Conservation (phyloP, 2,329 filamentous ascomycete species). For the Fusarium falciforme region DNA sequence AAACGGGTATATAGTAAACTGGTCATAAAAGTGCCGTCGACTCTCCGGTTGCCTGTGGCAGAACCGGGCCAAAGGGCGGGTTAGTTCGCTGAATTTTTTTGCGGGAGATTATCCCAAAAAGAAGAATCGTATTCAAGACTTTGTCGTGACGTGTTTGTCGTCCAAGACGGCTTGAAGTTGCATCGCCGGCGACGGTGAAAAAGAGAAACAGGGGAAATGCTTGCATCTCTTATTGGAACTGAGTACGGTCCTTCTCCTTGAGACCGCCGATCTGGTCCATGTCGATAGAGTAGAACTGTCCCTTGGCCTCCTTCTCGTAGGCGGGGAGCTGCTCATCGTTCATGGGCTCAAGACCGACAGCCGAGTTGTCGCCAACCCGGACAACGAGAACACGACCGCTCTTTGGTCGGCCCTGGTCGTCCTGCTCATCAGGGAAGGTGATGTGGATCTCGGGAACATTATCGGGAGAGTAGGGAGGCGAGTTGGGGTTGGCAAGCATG, state of each 20-base stretch:
- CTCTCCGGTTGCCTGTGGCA: slow-evolving; percentile 32
- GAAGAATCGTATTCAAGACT: slow-evolving; percentile 34
- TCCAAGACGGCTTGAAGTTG: slow-evolving; percentile 41
- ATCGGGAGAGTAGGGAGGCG: slow-evolving; percentile 81
- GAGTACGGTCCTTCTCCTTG: slow-evolving; percentile 81
- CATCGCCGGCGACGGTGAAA: slow-evolving; percentile 42
- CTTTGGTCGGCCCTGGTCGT: slow-evolving; percentile 82
- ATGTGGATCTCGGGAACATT: slow-evolving; percentile 96
- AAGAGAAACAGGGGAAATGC: slow-evolving; percentile 23
- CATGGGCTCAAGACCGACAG: slow-evolving; percentile 89
- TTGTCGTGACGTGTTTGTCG: slow-evolving; percentile 38
- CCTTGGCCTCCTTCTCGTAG: slow-evolving; percentile 84
- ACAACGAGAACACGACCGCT: slow-evolving; percentile 93
- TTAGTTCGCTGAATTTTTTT: slow-evolving; percentile 35
- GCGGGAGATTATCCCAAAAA: slow-evolving; percentile 16
- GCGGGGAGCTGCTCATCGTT: slow-evolving; percentile 84
- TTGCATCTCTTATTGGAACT: slow-evolving; percentile 49
- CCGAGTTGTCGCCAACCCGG: slow-evolving; percentile 85
- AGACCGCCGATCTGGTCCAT: slow-evolving; percentile 94
- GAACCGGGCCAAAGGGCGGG: slow-evolving; percentile 32
- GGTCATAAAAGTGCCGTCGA: slow-evolving; percentile 41
- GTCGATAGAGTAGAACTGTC: slow-evolving; percentile 92
- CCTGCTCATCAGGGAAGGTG: slow-evolving; percentile 96
- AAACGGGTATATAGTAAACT: slow-evolving; percentile 47
- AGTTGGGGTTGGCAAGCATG: slow-evolving; percentile 80